Percentiles rank a stretch among this genome's conserved stretches.
Conservation (phyloP, 257 asterid species). For the Nicotiana noctiflora region DNA sequence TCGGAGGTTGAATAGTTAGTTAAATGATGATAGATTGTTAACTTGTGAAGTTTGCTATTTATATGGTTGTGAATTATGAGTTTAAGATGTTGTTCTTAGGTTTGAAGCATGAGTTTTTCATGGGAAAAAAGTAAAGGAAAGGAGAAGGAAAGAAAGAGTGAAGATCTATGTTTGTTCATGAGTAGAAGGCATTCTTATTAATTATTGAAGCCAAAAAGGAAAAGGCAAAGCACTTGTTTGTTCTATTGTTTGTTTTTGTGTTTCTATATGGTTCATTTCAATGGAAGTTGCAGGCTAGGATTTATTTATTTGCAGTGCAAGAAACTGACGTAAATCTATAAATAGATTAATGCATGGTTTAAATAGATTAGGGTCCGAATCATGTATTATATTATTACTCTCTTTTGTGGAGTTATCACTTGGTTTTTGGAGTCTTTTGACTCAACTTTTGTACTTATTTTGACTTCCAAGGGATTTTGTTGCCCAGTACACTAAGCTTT, state of each 20-base stretch:
- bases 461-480: no score
- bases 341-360: neutral
- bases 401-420: neutral
- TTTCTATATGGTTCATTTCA: neutral
- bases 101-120: constrained; percentile 16
- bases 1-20: neutral
- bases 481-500: no score
- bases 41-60: neutral
- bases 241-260: neutral
- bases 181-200: constrained; percentile 16
- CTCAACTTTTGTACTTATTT: neutral
- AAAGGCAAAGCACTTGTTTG: neutral
- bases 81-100: neutral
- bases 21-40: neutral
- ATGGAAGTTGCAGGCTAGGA: neutral
- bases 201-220: neutral
- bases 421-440: neutral
- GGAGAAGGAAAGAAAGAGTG: constrained; percentile 20
- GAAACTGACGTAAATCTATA: neutral
- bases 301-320: neutral
- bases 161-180: constrained; percentile 16
- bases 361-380: neutral
- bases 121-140: constrained; percentile 19
- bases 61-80: neutral
- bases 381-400: neutral